These are phyloP conservation scores for Trichoderma harzianum DNA, from an alignment of 2,329 filamentous ascomycete species.

Conservation along the genomic window DNA sequence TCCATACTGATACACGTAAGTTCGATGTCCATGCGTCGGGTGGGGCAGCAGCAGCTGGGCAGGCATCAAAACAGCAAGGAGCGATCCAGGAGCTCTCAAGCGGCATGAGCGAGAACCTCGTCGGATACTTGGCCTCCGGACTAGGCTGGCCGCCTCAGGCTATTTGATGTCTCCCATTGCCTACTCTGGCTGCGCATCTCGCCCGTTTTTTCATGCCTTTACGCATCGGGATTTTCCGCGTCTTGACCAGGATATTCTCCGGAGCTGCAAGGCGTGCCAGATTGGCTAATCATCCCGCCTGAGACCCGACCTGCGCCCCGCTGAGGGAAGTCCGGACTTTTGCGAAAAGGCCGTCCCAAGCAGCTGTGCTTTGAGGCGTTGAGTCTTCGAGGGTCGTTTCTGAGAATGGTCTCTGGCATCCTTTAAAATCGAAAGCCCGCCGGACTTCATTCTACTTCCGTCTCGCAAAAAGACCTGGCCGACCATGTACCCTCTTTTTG, in stretches of 20 bases:
- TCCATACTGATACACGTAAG: neutral
- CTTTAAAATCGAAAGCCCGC: slow-evolving; percentile 19
- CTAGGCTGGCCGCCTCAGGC: neutral
- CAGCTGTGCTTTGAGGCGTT: neutral
- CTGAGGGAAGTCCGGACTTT: slow-evolving; percentile 16
- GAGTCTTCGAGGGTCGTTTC: neutral
- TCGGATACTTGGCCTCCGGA: neutral
- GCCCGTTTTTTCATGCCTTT: neutral
- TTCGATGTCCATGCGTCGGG: neutral
- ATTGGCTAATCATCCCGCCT: neutral
- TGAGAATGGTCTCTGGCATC: neutral
- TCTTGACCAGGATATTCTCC: neutral
- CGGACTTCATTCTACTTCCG: slow-evolving; percentile 19
- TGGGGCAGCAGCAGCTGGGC: neutral
- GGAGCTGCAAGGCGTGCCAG: slow-evolving; percentile 3
- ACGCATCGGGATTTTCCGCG: neutral
- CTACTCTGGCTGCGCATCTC: neutral
- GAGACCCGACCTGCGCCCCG: neutral
- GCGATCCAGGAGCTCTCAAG: neutral
- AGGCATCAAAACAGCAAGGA: neutral
- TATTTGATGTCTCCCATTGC: neutral
- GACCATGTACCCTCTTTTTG: slow-evolving; percentile 15
- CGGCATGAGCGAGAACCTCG: neutral
- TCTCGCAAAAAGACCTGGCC: neutral
- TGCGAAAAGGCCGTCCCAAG: slow-evolving; percentile 18